Percentiles rank a stretch among this genome's conserved stretches.
phyloP scores from a whole-genome alignment of 2,329 filamentous ascomycete species.

The Colletotrichum sp. region DNA sequence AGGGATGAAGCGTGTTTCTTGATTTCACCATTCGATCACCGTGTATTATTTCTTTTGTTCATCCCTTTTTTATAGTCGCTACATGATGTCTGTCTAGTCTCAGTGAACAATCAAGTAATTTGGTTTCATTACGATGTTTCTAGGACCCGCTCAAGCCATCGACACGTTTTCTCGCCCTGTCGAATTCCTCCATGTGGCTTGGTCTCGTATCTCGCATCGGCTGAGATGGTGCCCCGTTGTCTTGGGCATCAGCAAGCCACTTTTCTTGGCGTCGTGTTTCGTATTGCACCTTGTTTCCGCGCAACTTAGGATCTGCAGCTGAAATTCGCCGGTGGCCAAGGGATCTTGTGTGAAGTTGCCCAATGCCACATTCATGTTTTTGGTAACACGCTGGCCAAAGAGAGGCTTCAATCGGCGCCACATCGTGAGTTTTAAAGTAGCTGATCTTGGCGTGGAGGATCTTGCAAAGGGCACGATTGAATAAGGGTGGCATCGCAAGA shows the following conservation, averaged over 20 bases:
- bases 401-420: background rate
- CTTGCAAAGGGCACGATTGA: background rate
- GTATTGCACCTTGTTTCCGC: background rate
- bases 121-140: background rate
- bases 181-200: background rate
- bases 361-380: background rate
- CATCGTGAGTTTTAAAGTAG: background rate
- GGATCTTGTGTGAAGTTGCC: background rate
- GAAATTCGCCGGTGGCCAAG: background rate
- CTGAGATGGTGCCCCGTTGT: background rate
- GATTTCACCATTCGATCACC: background rate
- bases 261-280: background rate
- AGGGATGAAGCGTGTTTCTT: background rate
- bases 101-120: background rate
- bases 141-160: background rate
- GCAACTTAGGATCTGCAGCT: background rate
- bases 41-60: background rate
- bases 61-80: background rate
- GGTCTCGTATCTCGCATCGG: background rate
- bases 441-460: background rate
- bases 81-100: background rate
- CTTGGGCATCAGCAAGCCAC: background rate
- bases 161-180: background rate
- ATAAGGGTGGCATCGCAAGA: background rate
- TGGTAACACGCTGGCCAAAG: background rate